Evolutionary conservation across 2,329 filamentous ascomycete genomes (phyloP).

Genomic region (Mycocentrospora acerina): DNA sequence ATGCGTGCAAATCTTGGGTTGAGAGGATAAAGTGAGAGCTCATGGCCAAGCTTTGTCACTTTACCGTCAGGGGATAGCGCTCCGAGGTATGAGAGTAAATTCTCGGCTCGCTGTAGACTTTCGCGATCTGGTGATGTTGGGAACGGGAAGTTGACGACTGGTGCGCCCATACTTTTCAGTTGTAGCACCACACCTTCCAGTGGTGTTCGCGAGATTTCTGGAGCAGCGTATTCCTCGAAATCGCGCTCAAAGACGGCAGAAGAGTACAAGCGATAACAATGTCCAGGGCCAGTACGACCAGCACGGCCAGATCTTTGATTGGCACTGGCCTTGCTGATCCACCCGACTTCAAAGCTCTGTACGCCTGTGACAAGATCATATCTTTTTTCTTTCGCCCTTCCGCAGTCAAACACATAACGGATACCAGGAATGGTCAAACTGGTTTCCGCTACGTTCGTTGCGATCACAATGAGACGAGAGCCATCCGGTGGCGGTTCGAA

Average conservation of each 20-base stretch:
- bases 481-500: conserved; percentile 84
- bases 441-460: conserved; percentile 96
- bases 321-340: conserved; percentile 97
- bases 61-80: conserved; percentile 72
- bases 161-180: conserved; percentile 90
- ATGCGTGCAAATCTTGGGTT: conserved; percentile 91
- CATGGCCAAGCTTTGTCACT: conserved; percentile 76
- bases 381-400: conserved; percentile 85
- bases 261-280: conserved; percentile 93
- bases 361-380: conserved; percentile 88
- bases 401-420: conserved; percentile 93
- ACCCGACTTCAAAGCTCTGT: conserved; percentile 91
- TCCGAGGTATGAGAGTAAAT: conserved; percentile 79
- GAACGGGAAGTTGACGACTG: conserved; percentile 93
- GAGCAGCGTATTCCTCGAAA: conserved; percentile 81
- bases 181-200: conserved; percentile 88
- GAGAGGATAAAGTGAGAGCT: conserved; percentile 86
- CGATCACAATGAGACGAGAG: conserved; percentile 81
- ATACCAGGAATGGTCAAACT: conserved; percentile 95
- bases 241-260: conserved; percentile 91
- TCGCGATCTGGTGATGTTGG: conserved; percentile 81
- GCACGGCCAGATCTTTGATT: conserved; percentile 90
- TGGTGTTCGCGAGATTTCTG: conserved; percentile 86
- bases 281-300: conserved; percentile 90
- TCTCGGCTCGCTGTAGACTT: conserved; percentile 80